Evolutionary conservation across 139 green algal genomes (phyloP).

Genomic region (Coelastrella sp.): DNA sequence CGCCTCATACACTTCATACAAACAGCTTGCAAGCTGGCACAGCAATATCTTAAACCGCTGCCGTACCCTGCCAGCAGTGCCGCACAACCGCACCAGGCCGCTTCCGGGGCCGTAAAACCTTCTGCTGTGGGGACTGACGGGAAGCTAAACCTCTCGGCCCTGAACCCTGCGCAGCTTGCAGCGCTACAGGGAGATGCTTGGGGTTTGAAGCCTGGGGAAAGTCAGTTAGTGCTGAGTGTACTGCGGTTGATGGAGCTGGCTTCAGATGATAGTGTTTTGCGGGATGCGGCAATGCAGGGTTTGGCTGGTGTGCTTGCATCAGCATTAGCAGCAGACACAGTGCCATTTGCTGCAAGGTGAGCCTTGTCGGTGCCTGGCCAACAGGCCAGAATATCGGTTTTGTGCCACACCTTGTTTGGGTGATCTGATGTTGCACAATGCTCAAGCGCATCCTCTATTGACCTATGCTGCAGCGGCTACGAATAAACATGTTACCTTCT

Average conservation of each 20-base stretch:
- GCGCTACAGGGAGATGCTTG: not conserved
- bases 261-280: constrained; percentile 20
- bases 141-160: not conserved
- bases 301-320: not conserved
- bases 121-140: not conserved
- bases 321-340: constrained; percentile 20
- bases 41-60: constrained; percentile 1
- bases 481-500: no score
- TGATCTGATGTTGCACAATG: no score
- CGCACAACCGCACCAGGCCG: not conserved
- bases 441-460: no score
- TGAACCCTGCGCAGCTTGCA: not conserved
- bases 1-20: constrained; percentile 27
- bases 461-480: no score
- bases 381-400: no score
- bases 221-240: constrained; percentile 37
- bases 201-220: not conserved
- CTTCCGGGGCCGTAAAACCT: not conserved
- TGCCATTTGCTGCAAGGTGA: constrained; percentile 36
- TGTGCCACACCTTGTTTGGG: no score
- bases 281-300: not conserved
- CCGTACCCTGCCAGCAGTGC: not conserved
- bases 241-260: constrained; percentile 44
- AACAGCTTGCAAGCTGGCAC: not conserved
- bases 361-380: not conserved